Evolutionary conservation across 2,329 filamentous ascomycete species (phyloP).

Genomic region (Colletotrichum kahawae): DNA sequence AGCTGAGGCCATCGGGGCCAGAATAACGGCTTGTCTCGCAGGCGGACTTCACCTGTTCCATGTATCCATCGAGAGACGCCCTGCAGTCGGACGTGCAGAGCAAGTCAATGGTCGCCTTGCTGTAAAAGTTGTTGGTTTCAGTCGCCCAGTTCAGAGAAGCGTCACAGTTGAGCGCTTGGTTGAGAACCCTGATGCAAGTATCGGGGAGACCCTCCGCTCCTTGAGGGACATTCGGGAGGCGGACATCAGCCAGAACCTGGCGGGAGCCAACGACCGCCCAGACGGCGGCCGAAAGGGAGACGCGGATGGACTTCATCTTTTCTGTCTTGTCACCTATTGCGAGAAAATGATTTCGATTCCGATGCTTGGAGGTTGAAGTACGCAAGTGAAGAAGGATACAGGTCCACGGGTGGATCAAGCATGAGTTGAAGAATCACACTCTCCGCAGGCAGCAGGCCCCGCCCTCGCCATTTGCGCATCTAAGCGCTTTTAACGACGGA

Average conservation of each 20-base stretch:
- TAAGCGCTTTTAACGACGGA: too few relatives aligned
- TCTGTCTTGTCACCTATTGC: too few relatives aligned
- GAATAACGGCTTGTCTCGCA: neutral
- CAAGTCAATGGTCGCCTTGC: neutral
- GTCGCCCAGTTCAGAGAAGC: neutral
- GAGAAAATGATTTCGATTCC: too few relatives aligned
- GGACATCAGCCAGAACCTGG: neutral
- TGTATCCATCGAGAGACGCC: neutral
- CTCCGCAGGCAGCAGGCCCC: too few relatives aligned
- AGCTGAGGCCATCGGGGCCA: neutral
- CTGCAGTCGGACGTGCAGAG: neutral
- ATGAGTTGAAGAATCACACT: too few relatives aligned
- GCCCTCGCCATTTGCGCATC: too few relatives aligned
- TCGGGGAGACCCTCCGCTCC: neutral
- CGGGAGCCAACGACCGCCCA: too few relatives aligned
- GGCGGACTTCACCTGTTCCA: neutral
- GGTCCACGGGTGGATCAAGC: too few relatives aligned
- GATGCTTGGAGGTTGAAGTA: too few relatives aligned
- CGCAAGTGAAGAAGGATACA: too few relatives aligned
- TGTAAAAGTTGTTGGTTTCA: neutral
- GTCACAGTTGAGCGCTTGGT: neutral
- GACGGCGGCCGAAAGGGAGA: too few relatives aligned
- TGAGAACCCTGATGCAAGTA: neutral
- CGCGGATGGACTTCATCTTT: too few relatives aligned
- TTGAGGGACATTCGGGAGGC: neutral